Evolutionary conservation across 352 stramenopile species (phyloP).

Genomic region (Phytophthora litchii): DNA sequence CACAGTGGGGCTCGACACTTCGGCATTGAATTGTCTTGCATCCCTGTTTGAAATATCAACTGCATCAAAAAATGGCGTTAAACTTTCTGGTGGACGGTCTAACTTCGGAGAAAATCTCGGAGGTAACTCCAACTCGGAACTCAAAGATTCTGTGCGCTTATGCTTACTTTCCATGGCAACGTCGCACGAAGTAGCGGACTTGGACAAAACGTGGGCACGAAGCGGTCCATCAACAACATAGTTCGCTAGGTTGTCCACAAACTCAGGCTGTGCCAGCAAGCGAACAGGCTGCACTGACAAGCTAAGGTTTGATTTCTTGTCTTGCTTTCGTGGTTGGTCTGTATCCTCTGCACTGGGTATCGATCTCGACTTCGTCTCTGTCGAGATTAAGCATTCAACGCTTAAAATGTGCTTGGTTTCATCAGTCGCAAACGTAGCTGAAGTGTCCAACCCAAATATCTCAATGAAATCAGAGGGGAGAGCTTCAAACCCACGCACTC

Average conservation of each 20-base stretch:
- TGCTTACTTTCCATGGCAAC: conserved; percentile 12
- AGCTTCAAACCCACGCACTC: conserved; percentile 13
- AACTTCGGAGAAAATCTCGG: conserved; percentile 23
- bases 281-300: conserved; percentile 60
- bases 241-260: conserved; percentile 62
- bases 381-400: conserved; percentile 51
- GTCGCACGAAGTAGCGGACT: conserved; percentile 18
- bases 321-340: conserved; percentile 2
- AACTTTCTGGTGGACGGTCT: conserved; percentile 24
- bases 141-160: conserved; percentile 21
- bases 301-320: conserved; percentile 42
- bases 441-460: conserved; percentile 61
- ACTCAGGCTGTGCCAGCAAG: conserved; percentile 60
- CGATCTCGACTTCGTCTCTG: conserved; percentile 12
- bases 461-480: conserved; percentile 46
- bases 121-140: conserved; percentile 28
- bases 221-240: conserved; percentile 68
- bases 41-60: conserved; percentile 44
- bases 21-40: conserved; percentile 25
- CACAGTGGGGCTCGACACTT: conserved; percentile 5
- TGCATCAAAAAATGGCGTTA: conserved; percentile 75
- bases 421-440: conserved; percentile 15
- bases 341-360: conserved; percentile 1
- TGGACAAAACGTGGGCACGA: conserved; percentile 44
- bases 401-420: conserved; percentile 43